Percentiles rank a stretch among this genome's conserved stretches.
Evolutionary conservation across 2,329 filamentous ascomycete genomes (phyloP).

Genomic region (Xylogone sp.): DNA sequence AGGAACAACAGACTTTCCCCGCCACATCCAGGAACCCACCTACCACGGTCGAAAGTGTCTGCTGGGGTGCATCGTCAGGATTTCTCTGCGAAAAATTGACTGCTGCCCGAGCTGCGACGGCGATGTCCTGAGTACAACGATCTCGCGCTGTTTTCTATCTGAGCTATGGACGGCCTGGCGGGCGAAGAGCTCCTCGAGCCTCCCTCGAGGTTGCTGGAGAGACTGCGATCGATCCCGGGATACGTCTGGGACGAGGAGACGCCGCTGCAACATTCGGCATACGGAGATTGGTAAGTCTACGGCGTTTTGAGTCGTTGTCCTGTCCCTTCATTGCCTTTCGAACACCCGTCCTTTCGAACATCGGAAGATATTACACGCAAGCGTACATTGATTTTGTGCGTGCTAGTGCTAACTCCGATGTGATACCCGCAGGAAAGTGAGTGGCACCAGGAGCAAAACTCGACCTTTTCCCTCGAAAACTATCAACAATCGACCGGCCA

Average conservation of each 20-base stretch:
- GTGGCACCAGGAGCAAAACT: slow-evolving; percentile 45
- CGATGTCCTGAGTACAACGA: slow-evolving; percentile 4
- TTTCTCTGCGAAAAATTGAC: too few relatives aligned
- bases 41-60: too few relatives aligned
- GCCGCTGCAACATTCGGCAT: slow-evolving; percentile 58
- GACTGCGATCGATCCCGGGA: slow-evolving; percentile 65
- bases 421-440: slow-evolving; percentile 51
- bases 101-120: background rate
- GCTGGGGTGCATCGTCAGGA: too few relatives aligned
- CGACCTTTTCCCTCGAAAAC: slow-evolving; percentile 28
- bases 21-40: too few relatives aligned
- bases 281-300: slow-evolving; percentile 80
- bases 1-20: too few relatives aligned
- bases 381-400: too few relatives aligned
- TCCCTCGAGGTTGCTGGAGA: slow-evolving; percentile 65
- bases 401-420: background rate
- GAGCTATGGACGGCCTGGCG: slow-evolving; percentile 1
- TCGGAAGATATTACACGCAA: too few relatives aligned
- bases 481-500: background rate
- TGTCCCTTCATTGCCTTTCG: too few relatives aligned
- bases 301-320: too few relatives aligned
- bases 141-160: background rate
- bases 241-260: slow-evolving; percentile 69
- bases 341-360: too few relatives aligned
- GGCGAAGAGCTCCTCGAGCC: slow-evolving; percentile 51